phyloP scores from a whole-genome alignment of 768 basidiomycete genomes.

The Naganishia vishniacii region DNA sequence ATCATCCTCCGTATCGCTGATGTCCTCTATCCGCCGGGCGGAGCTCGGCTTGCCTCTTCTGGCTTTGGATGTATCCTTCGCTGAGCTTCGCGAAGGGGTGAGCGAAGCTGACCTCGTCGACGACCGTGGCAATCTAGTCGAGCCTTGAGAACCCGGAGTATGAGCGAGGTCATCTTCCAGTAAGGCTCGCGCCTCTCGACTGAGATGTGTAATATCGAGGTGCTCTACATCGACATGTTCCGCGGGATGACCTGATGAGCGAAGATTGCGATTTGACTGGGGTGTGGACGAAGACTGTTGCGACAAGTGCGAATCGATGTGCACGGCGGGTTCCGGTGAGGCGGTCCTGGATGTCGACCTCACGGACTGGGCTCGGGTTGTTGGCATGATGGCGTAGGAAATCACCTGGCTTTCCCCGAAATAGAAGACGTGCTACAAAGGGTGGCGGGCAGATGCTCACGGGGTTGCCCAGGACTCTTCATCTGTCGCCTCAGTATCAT shows the following conservation, averaged over 20 bases:
- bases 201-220: slow-evolving; percentile 6
- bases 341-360: slow-evolving; percentile 12
- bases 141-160: slow-evolving; percentile 13
- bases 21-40: neutral
- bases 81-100: neutral
- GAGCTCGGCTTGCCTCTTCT: neutral
- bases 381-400: neutral
- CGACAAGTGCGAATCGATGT: neutral
- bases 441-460: too few species aligned
- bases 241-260: slow-evolving; percentile 7
- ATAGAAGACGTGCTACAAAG: too few species aligned
- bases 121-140: neutral
- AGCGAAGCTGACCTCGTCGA: neutral
- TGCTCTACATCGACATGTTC: slow-evolving; percentile 16
- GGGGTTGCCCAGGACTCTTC: too few species aligned
- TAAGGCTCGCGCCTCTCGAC: slow-evolving; percentile 6
- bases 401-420: too few species aligned
- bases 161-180: slow-evolving; percentile 14
- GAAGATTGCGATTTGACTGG: slow-evolving; percentile 2
- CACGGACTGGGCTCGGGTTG: slow-evolving; percentile 15
- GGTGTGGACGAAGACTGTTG: slow-evolving; percentile 4
- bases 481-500: too few species aligned
- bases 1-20: slow-evolving; percentile 11
- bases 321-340: neutral
- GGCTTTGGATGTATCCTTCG: neutral